A percentile compares a stretch with the other conserved stretches of the same genome.
Conservation (phyloP, 805 yeast species). For the Yarrowia osloensis region DNA sequence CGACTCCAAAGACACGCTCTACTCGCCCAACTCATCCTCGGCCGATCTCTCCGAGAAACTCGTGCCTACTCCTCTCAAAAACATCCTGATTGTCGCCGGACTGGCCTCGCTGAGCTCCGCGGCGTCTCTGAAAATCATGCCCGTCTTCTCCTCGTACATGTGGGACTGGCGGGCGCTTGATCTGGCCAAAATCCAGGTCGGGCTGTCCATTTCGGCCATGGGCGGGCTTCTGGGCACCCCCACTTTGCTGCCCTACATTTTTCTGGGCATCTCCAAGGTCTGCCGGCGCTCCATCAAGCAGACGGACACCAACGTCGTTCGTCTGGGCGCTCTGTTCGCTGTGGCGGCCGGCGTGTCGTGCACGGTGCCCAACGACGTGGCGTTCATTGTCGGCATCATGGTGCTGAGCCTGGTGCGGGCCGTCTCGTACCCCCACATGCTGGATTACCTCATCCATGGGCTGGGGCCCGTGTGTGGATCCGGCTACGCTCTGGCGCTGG, state of each 20-base stretch:
- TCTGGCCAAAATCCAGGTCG: slow-evolving; percentile 18
- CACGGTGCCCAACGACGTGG: slow-evolving; percentile 20
- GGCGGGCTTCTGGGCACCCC: slow-evolving; percentile 13
- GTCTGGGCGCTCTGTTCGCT: neutral
- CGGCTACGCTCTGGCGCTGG: slow-evolving; percentile 4
- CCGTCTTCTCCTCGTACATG: slow-evolving; percentile 18
- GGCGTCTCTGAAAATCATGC: slow-evolving; percentile 19
- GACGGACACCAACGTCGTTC: slow-evolving; percentile 2
- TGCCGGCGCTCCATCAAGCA: neutral
- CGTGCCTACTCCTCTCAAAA: neutral
- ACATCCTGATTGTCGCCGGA: neutral
- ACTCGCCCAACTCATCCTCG: slow-evolving; percentile 19
- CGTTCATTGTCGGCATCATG: slow-evolving; percentile 20
- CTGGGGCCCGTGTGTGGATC: slow-evolving; percentile 17
- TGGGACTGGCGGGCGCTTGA: slow-evolving; percentile 19
- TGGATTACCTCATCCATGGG: neutral
- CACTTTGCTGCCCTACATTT: slow-evolving; percentile 1
- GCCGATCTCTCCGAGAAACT: neutral
- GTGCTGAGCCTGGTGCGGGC: slow-evolving; percentile 16
- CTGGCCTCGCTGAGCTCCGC: neutral
- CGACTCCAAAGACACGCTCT: slow-evolving; percentile 26
- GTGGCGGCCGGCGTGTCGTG: slow-evolving; percentile 3
- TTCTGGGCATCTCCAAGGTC: slow-evolving; percentile 10
- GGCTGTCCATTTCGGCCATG: slow-evolving; percentile 2
- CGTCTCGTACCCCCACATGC: slow-evolving; percentile 14